These are phyloP conservation scores for Ormosia emarginata DNA, from an alignment of 306 rosid genomes.

Conservation along the genomic window DNA sequence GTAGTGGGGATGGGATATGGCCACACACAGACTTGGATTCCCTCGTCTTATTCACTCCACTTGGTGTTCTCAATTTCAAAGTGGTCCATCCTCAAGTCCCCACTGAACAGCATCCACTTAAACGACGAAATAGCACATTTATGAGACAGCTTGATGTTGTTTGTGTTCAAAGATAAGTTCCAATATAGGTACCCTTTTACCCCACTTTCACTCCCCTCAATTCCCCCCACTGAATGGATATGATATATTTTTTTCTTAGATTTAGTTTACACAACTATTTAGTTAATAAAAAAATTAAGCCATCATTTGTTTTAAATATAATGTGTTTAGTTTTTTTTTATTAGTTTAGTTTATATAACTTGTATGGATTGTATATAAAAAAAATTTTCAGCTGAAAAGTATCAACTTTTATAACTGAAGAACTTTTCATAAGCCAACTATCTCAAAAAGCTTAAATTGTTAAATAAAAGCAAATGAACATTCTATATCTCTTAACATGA, in stretches of 20 bases:
- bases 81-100: slow-evolving; percentile 19
- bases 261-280: not conserved
- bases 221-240: not conserved
- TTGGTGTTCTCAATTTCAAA: slow-evolving; percentile 6
- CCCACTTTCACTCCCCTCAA: not conserved
- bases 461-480: too few species aligned
- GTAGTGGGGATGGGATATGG: slow-evolving; percentile 19
- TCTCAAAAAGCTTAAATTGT: too few species aligned
- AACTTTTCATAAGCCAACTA: too few species aligned
- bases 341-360: too few species aligned
- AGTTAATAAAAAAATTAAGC: not conserved
- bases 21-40: slow-evolving; percentile 13
- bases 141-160: slow-evolving; percentile 12
- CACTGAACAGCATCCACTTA: not conserved
- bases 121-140: slow-evolving; percentile 24
- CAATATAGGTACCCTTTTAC: not conserved
- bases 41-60: slow-evolving; percentile 18
- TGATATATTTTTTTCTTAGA: not conserved
- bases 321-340: too few species aligned
- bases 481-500: not conserved
- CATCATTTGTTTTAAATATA: too few species aligned
- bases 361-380: too few species aligned
- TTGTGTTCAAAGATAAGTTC: not conserved
- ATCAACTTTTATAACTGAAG: too few species aligned
- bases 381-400: too few species aligned